A percentile compares a stretch with the other conserved stretches of the same genome.
Conservation (phyloP, 176 grass and related monocot genomes). For the Avena insularis region DNA sequence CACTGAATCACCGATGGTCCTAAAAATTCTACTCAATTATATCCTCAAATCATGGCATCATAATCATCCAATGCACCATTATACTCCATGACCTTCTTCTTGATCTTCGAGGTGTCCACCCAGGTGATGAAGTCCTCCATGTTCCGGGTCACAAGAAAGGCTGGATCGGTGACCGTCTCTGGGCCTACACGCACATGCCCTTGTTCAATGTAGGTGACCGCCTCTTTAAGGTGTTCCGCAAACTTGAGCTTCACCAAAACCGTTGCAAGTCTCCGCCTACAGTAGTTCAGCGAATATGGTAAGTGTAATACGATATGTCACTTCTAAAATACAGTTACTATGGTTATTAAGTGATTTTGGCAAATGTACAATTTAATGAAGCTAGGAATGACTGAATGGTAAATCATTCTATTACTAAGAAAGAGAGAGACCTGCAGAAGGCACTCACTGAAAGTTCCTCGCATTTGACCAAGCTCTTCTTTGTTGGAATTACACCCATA, state of each 20-base stretch:
- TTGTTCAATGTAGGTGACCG: slow-evolving; percentile 88
- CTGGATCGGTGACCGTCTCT: slow-evolving; percentile 73
- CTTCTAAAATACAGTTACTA: not conserved
- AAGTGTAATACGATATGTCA: not conserved
- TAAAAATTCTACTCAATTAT: not conserved
- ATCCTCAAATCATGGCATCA: slow-evolving; percentile 63
- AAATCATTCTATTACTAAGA: not conserved
- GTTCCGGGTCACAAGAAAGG: slow-evolving; percentile 92
- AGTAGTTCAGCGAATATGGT: slow-evolving; percentile 17
- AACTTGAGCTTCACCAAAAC: slow-evolving; percentile 88
- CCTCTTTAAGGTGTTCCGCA: slow-evolving; percentile 86
- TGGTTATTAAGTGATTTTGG: not conserved
- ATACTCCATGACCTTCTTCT: slow-evolving; percentile 63
- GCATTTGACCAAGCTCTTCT: slow-evolving; percentile 70
- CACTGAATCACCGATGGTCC: not conserved
- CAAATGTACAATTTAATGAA: not conserved
- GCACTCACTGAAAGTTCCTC: slow-evolving; percentile 77
- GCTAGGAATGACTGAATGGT: not conserved
- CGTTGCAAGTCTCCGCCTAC: slow-evolving; percentile 72
- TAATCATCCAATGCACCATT: slow-evolving; percentile 77
- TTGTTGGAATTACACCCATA: slow-evolving; percentile 83
- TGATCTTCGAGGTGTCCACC: slow-evolving; percentile 94
- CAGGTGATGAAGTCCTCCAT: slow-evolving; percentile 97
- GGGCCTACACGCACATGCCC: slow-evolving; percentile 82
- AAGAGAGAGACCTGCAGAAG: slow-evolving; percentile 68